phyloP scores from a whole-genome alignment of 139 green algal species.

The Penium margaritaceum region DNA sequence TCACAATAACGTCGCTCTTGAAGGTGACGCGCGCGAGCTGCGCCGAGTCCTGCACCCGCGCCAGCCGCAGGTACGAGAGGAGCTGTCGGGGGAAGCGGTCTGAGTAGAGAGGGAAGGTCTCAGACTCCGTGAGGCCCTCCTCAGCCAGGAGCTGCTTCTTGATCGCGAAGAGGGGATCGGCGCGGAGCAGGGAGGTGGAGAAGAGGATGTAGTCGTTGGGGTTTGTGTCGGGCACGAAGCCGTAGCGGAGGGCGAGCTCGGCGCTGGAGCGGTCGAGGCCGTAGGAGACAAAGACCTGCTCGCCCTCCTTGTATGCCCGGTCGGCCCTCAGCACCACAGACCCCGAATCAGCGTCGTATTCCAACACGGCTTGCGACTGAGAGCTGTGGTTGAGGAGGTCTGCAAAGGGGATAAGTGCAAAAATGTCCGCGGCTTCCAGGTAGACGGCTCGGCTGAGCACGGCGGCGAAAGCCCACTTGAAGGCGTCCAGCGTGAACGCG shows the following conservation, averaged over 20 bases:
- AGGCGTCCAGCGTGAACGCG: conserved; percentile 48
- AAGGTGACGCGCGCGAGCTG: conserved; percentile 74
- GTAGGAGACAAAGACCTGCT: conserved; percentile 29
- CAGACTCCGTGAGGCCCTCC: conserved; percentile 53
- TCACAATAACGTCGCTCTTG: conserved; percentile 63
- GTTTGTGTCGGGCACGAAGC: conserved; percentile 12
- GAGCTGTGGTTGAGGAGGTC: conserved; percentile 12
- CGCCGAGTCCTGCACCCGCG: conserved; percentile 61
- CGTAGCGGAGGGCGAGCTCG: conserved; percentile 39
- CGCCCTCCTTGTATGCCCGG: conserved; percentile 14
- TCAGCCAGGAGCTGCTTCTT: conserved; percentile 68
- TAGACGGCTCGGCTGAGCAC: conserved; percentile 70
- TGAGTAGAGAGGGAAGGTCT: conserved; percentile 79
- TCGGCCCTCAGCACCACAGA: conserved; percentile 12
- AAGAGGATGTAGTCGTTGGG: conserved; percentile 14
- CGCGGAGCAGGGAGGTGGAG: conserved; percentile 37
- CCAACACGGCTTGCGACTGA: not conserved
- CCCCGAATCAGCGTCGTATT: conserved; percentile 5
- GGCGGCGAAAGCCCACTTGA: conserved; percentile 70
- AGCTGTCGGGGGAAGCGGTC: conserved; percentile 77
- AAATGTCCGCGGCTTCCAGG: conserved; percentile 73
- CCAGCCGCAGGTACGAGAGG: conserved; percentile 78
- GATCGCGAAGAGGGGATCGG: conserved; percentile 53
- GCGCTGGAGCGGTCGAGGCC: conserved; percentile 12
- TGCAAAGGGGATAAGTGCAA: conserved; percentile 71